These are phyloP conservation scores for Tephrocybe sp. DNA, from an alignment of 768 basidiomycete species.

Conservation along the genomic window DNA sequence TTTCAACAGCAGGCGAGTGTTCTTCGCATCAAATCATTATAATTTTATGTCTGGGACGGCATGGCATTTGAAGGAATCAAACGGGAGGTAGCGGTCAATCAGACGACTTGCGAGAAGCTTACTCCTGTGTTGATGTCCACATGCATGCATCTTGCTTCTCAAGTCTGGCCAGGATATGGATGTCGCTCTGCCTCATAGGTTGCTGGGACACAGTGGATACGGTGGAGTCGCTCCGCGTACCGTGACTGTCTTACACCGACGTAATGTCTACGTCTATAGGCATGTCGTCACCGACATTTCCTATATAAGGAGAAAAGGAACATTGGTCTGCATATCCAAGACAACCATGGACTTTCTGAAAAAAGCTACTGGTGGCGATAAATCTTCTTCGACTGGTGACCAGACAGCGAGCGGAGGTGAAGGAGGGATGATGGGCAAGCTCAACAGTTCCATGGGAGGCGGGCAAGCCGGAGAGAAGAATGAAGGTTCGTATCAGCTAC, in stretches of 20 bases:
- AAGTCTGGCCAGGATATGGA: background rate
- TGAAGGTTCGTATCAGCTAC: slow-evolving; percentile 24
- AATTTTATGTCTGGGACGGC: background rate
- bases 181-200: background rate
- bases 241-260: background rate
- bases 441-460: slow-evolving; percentile 30
- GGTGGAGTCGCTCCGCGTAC: no score
- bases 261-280: background rate
- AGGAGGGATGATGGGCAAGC: slow-evolving; percentile 24
- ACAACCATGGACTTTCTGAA: slow-evolving; percentile 23
- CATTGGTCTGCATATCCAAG: background rate
- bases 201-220: no score
- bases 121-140: background rate
- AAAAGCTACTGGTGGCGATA: slow-evolving; percentile 8
- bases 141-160: background rate
- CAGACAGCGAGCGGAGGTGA: slow-evolving; percentile 20
- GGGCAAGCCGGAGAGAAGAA: slow-evolving; percentile 32
- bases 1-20: slow-evolving; percentile 86
- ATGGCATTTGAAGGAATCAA: background rate
- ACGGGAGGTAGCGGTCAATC: background rate
- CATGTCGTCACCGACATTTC: background rate
- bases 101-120: background rate
- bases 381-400: background rate
- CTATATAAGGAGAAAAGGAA: background rate
- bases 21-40: slow-evolving; percentile 4